A percentile compares a stretch with the other conserved stretches of the same genome.
Evolutionary conservation across 1,139 yeast genomes (phyloP).

Genomic region (Kodamaea sp.): DNA sequence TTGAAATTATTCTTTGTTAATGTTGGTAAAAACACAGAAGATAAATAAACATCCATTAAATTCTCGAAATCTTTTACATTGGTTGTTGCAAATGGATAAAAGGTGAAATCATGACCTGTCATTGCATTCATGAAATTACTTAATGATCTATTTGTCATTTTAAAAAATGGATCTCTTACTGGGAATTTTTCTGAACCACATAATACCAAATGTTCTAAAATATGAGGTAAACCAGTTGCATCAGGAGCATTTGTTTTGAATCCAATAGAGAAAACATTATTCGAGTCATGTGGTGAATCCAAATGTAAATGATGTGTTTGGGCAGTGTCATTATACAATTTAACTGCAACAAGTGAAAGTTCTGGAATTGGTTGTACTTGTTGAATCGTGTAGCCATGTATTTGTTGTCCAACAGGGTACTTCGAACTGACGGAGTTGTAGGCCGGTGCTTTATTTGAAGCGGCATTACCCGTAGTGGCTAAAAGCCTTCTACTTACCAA

Average conservation of each 20-base stretch:
- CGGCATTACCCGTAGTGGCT: conserved; percentile 8
- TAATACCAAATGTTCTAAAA: conserved; percentile 88
- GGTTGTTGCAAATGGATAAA: conserved; percentile 94
- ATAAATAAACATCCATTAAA: conserved; percentile 82
- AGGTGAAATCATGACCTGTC: conserved; percentile 97
- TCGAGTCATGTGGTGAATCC: conserved; percentile 67
- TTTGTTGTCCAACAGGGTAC: conserved; percentile 59
- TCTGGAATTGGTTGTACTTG: conserved; percentile 74
- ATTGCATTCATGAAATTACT: conserved; percentile 98
- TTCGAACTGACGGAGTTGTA: conserved; percentile 27
- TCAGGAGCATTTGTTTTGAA: conserved; percentile 95
- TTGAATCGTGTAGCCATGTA: conserved; percentile 63
- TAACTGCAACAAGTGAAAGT: conserved; percentile 75
- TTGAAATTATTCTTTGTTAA: conserved; percentile 75
- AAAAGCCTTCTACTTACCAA: conserved; percentile 5
- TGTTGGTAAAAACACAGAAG: conserved; percentile 81
- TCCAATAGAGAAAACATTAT: conserved; percentile 84
- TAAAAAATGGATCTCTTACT: conserved; percentile 95
- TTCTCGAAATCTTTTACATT: conserved; percentile 77
- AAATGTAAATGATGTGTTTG: conserved; percentile 84
- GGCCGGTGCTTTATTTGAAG: conserved; percentile 5
- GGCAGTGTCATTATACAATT: conserved; percentile 59
- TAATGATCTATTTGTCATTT: conserved; percentile 83
- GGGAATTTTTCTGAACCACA: conserved; percentile 92
- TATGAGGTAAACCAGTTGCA: conserved; percentile 92